Base-by-base conservation (phyloP, 179 eudicot species). In the Beta macrorhiza region DNA sequence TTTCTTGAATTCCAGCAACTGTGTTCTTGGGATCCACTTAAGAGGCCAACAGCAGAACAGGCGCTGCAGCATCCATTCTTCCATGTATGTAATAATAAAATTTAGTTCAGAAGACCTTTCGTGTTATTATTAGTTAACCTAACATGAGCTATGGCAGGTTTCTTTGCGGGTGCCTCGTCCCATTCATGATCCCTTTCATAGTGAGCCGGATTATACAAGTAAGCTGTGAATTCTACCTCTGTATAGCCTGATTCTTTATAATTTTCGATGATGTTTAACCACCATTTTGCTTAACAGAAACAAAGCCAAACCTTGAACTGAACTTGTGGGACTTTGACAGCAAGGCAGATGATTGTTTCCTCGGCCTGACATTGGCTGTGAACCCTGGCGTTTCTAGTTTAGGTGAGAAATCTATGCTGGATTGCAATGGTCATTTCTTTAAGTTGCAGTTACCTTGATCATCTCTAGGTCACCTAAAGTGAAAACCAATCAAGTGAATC, bases 21-120 rank as follows among this genome's bases (percentile, higher is more conserved):
- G 42, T 94, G 91, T 82, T 91, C 94, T 57, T 96, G 99, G 99
- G 98, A 96, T 84, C 97, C 99, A 74, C 78, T 79, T 64, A 90
- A 83, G 82, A 92, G 99, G 86, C 99, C 99, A 83, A 93, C 99
- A 70, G 97, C 99, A 56, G 97, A 92, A n/a, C 92, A 94, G 75
- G 87, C 90, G 80, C 82, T 96, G 78, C 91, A 83, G 72, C 99
- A 96, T 88, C 98, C 98, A 5, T 96, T 96, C 79, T 94, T 96
- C 86, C 88, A 89, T 82, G 99, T 95, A 74, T 81, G 82, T 83
- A 29, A 73, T 57, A 11, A 37, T 75, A 49, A 5, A 16, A 57
- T 10, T 57, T 51, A 78, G 47, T 56, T 73, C 7, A 62, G 56
- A 55, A 22, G 19, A 51, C 20, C 20, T 65, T 64, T 79, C 32